Evolutionary conservation across 2,329 filamentous ascomycete genomes (phyloP).

Genomic region (Neurospora sp.): DNA sequence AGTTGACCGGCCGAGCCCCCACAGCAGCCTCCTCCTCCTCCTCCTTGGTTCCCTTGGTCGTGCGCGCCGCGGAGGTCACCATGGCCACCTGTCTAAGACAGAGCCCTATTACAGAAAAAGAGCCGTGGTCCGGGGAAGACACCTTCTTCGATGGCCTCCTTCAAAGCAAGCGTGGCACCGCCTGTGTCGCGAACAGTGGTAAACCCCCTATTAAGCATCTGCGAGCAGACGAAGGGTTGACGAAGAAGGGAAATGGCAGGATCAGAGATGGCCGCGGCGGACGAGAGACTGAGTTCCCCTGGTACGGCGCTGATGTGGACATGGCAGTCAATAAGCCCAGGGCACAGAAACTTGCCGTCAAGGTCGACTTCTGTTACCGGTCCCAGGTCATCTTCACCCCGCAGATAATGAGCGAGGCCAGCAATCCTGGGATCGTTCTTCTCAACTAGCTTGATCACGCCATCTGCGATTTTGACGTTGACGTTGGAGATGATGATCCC

Average conservation of each 20-base stretch:
- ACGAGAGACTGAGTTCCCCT: constrained; percentile 26
- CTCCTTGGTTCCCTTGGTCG: constrained; percentile 20
- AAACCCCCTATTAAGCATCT: constrained; percentile 48
- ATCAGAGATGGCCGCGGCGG: constrained; percentile 26
- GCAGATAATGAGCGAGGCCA: constrained; percentile 9
- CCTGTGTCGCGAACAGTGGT: constrained; percentile 50
- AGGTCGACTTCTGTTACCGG: constrained; percentile 25
- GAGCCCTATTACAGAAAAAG: constrained; percentile 43
- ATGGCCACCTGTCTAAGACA: constrained; percentile 51
- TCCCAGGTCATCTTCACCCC: not conserved
- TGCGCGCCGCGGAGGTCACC: constrained; percentile 39
- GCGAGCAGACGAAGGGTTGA: constrained; percentile 35
- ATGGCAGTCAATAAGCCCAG: constrained; percentile 43
- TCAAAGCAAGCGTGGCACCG: constrained; percentile 43
- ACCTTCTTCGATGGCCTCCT: constrained; percentile 46
- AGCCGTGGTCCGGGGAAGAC: constrained; percentile 45
- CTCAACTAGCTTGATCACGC: not conserved
- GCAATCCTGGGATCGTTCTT: not conserved
- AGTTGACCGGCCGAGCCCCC: constrained; percentile 28
- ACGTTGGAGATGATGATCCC: not conserved
- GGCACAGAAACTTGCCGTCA: constrained; percentile 34
- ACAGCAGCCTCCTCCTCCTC: constrained; percentile 29
- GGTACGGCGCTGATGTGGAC: constrained; percentile 37
- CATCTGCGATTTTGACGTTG: not conserved
- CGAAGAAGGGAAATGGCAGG: constrained; percentile 30